These are phyloP conservation scores for Tetratostichococcus sp. DNA, from an alignment of 139 green algal species.

Conservation along the genomic window DNA sequence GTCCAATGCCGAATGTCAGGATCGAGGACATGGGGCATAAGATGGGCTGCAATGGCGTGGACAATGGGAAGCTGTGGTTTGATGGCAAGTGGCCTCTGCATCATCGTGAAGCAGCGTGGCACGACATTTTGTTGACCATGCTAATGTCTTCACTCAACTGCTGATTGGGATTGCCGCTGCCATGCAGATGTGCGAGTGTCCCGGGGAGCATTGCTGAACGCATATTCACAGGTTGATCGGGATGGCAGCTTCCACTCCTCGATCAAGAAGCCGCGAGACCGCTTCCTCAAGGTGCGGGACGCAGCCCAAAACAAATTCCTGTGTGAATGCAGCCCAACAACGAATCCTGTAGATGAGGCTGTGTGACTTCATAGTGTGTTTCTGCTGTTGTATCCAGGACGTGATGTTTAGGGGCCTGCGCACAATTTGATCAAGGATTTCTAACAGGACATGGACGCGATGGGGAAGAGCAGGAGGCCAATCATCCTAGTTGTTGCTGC, in stretches of 20 bases:
- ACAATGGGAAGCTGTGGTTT: constrained; percentile 91
- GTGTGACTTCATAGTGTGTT: too few relatives aligned
- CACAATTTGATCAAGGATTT: too few relatives aligned
- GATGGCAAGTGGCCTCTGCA: constrained; percentile 40
- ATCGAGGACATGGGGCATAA: constrained; percentile 82
- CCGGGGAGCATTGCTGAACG: constrained; percentile 68
- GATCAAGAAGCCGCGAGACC: constrained; percentile 62
- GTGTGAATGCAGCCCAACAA: too few relatives aligned
- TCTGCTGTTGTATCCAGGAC: too few relatives aligned
- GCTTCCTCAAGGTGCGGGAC: constrained; percentile 49
- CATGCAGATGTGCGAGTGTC: constrained; percentile 61
- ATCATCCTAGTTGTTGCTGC: background rate
- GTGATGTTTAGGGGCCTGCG: too few relatives aligned
- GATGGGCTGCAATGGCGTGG: constrained; percentile 86
- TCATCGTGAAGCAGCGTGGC: too few relatives aligned
- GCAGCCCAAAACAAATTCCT: too few relatives aligned
- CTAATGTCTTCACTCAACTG: background rate
- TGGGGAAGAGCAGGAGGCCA: too few relatives aligned
- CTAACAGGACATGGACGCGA: too few relatives aligned
- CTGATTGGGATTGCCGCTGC: too few relatives aligned
- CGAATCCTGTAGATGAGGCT: too few relatives aligned
- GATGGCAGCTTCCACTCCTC: constrained; percentile 65
- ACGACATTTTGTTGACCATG: background rate
- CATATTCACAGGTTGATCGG: constrained; percentile 47
- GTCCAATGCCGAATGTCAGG: constrained; percentile 16